phyloP scores from a whole-genome alignment of 139 green algal species.

The Chlamydomonas sp. region DNA sequence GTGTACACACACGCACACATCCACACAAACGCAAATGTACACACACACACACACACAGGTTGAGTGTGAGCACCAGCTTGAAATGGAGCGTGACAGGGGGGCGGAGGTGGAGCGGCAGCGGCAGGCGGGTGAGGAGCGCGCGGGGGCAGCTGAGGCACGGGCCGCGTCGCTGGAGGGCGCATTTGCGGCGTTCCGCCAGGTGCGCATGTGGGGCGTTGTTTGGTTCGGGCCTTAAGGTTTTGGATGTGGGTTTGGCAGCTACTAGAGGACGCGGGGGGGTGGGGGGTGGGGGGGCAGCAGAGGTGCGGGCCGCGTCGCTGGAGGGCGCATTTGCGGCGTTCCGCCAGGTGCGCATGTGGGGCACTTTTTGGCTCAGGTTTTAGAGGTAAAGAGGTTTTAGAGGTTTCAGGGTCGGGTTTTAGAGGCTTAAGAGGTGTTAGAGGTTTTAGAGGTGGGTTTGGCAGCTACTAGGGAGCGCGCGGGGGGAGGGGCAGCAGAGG shows the following conservation, averaged over 20 bases:
- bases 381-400: background rate
- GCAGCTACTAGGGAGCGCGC: too few species aligned
- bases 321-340: constrained; percentile 35
- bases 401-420: background rate
- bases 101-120: constrained; percentile 36
- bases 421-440: background rate
- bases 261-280: too few species aligned
- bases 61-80: constrained; percentile 65
- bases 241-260: background rate
- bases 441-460: background rate
- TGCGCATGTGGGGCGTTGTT: background rate
- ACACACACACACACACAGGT: constrained; percentile 31
- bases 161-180: constrained; percentile 36
- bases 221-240: background rate
- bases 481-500: too few species aligned
- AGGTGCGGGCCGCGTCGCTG: constrained; percentile 34
- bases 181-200: constrained; percentile 29
- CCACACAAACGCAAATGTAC: background rate
- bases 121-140: constrained; percentile 33
- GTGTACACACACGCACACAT: background rate
- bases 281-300: constrained; percentile 31
- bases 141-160: constrained; percentile 34
- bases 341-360: constrained; percentile 14
- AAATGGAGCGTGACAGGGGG: constrained; percentile 46
- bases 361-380: background rate